Percentiles rank a stretch among this genome's conserved stretches.
Conservation (phyloP, 352 stramenopile genomes). For the Phytopythium mirpurense region DNA sequence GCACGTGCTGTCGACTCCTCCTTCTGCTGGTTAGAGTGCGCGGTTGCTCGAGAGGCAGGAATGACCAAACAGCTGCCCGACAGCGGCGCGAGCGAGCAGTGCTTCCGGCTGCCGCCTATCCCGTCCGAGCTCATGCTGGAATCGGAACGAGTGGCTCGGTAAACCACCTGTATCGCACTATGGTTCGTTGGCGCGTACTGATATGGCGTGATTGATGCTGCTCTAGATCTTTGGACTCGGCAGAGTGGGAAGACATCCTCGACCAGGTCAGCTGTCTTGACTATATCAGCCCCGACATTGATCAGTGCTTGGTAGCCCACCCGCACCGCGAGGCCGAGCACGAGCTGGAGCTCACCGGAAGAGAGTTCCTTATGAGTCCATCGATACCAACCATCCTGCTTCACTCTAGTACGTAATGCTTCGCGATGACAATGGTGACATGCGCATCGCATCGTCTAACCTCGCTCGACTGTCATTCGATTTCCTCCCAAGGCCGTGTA, state of each 20-base stretch:
- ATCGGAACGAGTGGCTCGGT: not conserved
- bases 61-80: not conserved
- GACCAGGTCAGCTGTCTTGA: constrained; percentile 30
- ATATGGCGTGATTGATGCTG: not conserved
- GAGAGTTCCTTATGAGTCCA: constrained; percentile 62
- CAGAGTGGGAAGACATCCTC: constrained; percentile 61
- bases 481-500: constrained; percentile 11
- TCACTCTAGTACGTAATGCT: not conserved
- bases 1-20: not conserved
- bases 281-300: constrained; percentile 69
- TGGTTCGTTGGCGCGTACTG: not conserved
- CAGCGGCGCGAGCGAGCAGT: not conserved
- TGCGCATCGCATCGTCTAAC: too few relatives aligned
- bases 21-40: too few relatives aligned
- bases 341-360: constrained; percentile 56
- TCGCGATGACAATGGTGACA: not conserved
- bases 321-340: constrained; percentile 37
- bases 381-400: constrained; percentile 19
- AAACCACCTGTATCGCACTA: too few relatives aligned
- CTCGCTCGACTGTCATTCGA: too few relatives aligned
- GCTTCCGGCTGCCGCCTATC: not conserved
- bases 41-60: not conserved
- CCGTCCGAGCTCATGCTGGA: not conserved
- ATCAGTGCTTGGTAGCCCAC: constrained; percentile 31
- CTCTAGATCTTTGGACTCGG: constrained; percentile 16